Evolutionary conservation across 2,329 filamentous ascomycete genomes (phyloP), one percentile per base, ranked within the genome.

Genomic region (Diaporthe citrichinensis): DNA sequence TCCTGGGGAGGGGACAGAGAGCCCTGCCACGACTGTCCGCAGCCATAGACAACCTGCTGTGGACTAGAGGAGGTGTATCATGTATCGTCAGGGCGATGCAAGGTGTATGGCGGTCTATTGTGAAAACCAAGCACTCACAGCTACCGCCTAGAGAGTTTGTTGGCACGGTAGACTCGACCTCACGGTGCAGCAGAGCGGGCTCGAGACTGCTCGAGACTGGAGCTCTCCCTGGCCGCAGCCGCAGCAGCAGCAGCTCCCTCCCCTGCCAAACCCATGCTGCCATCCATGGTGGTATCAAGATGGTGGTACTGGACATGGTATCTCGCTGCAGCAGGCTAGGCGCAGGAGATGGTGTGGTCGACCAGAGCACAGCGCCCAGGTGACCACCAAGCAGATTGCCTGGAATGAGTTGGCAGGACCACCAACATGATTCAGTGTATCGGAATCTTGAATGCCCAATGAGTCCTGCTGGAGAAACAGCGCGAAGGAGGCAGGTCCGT

Each of bases 301-400:
- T 28, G 41, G 57, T 72, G 55, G 55, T 49, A 49, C 68, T 61
- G 57, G 55, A 34, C 36, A 31, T 62, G 41, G 25, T 62, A 62
- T 72, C 57, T 53, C 25, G 34, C 71, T 73, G 58, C 58, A 73
- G 59, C 58, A 65, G 49, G 58, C 58, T 73, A 73, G 71, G 58
- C 20, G 53, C 71, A 73, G 49, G 71, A 73, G 71, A 34, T 69
- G 71, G 71, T 65, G 71, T 65, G 61, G 71, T 36, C 58, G 71
- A 44, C 59, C 46, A 62, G 17, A 49, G 71, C 55, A 61, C 41
- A 55, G 49, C 58, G 58, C 61, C 58, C 59, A 55, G 46, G 55
- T 53, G 71, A 73, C 71, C 71, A 55, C 49, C 61, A 55, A 57
- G 71, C 71, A 46, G 61, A 55, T 55, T 65, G 58, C 41, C 59